These are phyloP conservation scores for Pelargonium citronellum DNA, from an alignment of 441 rosid species.

Conservation along the genomic window DNA sequence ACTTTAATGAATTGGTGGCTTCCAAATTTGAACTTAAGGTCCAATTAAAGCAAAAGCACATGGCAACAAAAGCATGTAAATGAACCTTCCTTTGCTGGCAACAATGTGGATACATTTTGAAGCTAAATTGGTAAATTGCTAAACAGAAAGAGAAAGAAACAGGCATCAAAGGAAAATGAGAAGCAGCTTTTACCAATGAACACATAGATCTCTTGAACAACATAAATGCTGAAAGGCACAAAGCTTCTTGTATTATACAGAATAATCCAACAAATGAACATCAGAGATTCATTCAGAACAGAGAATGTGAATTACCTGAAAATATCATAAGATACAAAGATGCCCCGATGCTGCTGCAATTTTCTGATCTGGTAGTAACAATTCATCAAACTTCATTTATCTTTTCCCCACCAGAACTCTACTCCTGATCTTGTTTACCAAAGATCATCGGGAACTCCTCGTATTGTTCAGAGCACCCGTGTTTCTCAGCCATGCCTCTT, in stretches of 20 bases:
- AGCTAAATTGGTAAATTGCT: background rate
- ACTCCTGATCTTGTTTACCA: slow-evolving; percentile 39
- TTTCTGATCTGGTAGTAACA: background rate
- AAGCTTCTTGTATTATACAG: slow-evolving; percentile 30
- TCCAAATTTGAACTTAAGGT: too few species aligned
- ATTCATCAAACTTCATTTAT: background rate
- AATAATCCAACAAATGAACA: slow-evolving; percentile 29
- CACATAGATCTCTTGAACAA: slow-evolving; percentile 20
- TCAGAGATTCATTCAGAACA: slow-evolving; percentile 9
- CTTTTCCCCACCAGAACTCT: slow-evolving; percentile 8
- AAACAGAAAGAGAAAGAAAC: slow-evolving; percentile 11
- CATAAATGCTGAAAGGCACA: slow-evolving; percentile 20
- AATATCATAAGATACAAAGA: slow-evolving; percentile 14
- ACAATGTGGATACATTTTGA: background rate
- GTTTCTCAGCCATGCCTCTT: slow-evolving; percentile 42
- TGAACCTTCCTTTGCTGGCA: too few species aligned
- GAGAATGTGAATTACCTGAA: too few species aligned
- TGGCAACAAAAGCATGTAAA: too few species aligned
- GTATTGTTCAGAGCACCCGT: slow-evolving; percentile 40
- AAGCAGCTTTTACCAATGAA: slow-evolving; percentile 9
- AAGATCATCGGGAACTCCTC: slow-evolving; percentile 54
- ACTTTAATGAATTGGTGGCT: too few species aligned
- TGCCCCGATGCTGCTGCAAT: slow-evolving; percentile 16
- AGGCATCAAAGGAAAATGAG: too few species aligned
- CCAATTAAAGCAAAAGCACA: too few species aligned